These are phyloP conservation scores for Mycena metata DNA, from an alignment of 768 basidiomycete species.

Conservation along the genomic window DNA sequence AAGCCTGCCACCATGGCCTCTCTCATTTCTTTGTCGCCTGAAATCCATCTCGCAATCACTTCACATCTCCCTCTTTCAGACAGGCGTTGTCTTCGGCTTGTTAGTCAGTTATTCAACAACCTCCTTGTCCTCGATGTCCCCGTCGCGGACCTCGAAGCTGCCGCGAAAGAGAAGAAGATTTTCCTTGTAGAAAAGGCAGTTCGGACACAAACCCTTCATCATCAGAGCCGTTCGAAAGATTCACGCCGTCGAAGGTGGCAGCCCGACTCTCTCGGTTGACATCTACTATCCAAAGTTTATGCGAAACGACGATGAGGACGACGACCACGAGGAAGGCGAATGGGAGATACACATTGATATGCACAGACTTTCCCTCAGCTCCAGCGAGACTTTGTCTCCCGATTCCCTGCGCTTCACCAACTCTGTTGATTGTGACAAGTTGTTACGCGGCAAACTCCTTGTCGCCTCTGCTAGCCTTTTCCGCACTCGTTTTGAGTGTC, in stretches of 20 bases:
- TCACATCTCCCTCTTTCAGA: constrained; percentile 4
- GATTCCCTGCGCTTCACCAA: constrained; percentile 5
- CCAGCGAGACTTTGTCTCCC: not conserved
- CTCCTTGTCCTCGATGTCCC: constrained; percentile 18
- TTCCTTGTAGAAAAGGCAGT: constrained; percentile 9
- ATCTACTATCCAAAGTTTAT: constrained; percentile 22
- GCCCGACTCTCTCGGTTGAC: not conserved
- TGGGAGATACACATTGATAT: constrained; percentile 28
- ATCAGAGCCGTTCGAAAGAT: constrained; percentile 6
- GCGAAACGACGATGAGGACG: constrained; percentile 13
- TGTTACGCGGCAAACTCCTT: constrained; percentile 22
- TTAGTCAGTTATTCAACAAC: not conserved
- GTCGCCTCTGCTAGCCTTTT: constrained; percentile 15
- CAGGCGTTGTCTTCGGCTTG: constrained; percentile 8
- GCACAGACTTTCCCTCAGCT: not conserved
- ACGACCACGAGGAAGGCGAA: not conserved
- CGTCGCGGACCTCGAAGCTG: constrained; percentile 6
- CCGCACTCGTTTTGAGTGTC: constrained; percentile 16
- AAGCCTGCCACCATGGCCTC: too few species aligned
- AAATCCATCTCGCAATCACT: constrained; percentile 12
- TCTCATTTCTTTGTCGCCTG: not conserved
- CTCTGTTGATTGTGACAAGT: constrained; percentile 5
- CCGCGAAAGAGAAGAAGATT: constrained; percentile 5
- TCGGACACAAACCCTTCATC: constrained; percentile 18
- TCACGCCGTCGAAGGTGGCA: not conserved